Evolutionary conservation across 305 asterid genomes (phyloP).

Genomic region (Rubia tinctorum): DNA sequence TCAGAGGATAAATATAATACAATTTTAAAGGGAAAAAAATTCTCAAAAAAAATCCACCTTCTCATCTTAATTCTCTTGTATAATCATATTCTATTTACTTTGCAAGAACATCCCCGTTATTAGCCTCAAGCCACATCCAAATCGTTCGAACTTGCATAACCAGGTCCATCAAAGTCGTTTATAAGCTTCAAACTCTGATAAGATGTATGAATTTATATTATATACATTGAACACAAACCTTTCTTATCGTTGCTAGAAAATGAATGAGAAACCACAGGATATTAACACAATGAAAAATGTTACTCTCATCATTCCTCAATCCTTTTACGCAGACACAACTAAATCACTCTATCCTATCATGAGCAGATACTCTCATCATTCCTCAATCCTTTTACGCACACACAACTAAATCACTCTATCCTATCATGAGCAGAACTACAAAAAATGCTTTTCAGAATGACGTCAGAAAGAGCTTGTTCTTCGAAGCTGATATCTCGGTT

Average conservation of each 20-base stretch:
- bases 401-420: not conserved
- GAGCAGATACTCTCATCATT: not conserved
- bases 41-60: not conserved
- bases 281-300: no score
- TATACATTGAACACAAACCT: not conserved
- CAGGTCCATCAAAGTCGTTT: not conserved
- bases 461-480: conserved; percentile 64
- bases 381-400: not conserved
- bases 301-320: no score
- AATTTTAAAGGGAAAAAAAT: no score
- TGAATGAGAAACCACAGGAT: not conserved
- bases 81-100: not conserved
- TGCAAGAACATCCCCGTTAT: not conserved
- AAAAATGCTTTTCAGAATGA: conserved; percentile 1
- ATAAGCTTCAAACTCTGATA: not conserved
- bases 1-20: no score
- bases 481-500: conserved; percentile 70
- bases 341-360: not conserved
- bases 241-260: not conserved
- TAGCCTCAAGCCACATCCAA: no score
- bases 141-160: no score
- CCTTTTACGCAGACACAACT: not conserved
- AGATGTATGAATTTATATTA: not conserved
- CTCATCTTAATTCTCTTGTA: not conserved
- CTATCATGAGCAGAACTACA: not conserved